These are phyloP conservation scores for Dipteronia dyeriana DNA, from an alignment of 345 rosid genomes.

Conservation along the genomic window DNA sequence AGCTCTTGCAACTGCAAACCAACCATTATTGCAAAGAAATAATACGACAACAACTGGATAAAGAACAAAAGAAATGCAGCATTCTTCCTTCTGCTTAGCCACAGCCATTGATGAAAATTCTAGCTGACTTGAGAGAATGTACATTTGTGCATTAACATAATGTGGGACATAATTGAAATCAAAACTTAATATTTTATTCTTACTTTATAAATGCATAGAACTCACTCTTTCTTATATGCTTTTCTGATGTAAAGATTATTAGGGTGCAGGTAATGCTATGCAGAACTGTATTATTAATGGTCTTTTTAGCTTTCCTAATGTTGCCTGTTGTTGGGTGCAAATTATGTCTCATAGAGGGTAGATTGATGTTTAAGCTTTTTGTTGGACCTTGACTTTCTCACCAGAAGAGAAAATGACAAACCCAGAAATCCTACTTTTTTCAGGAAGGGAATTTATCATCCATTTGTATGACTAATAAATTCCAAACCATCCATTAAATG, in stretches of 20 bases:
- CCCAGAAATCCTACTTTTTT: background rate
- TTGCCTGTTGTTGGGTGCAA: conserved; percentile 26
- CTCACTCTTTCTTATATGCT: conserved; percentile 25
- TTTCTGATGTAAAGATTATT: background rate
- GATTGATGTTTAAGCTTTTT: conserved; percentile 33
- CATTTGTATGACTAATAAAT: no score
- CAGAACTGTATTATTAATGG: background rate
- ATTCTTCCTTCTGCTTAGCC: conserved; percentile 23
- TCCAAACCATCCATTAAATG: background rate
- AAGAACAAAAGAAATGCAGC: conserved; percentile 1
- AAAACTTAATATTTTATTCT: background rate
- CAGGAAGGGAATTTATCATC: background rate
- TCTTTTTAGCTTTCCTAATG: conserved; percentile 5
- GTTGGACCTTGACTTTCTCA: conserved; percentile 32
- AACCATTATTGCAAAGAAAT: conserved; percentile 11
- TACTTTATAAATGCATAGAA: conserved; percentile 18
- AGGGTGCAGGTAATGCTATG: background rate
- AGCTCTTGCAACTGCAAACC: conserved; percentile 7
- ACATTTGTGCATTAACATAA: background rate
- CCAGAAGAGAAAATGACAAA: conserved; percentile 38
- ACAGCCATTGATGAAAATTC: conserved; percentile 34
- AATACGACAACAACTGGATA: conserved; percentile 3
- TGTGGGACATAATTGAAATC: background rate
- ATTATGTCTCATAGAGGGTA: conserved; percentile 29
- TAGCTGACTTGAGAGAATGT: conserved; percentile 8